Evolutionary conservation across 495 filamentous ascomycete species (phyloP), one percentile per base, ranked within the genome.

Genomic region (Eremomyces bilateralis): DNA sequence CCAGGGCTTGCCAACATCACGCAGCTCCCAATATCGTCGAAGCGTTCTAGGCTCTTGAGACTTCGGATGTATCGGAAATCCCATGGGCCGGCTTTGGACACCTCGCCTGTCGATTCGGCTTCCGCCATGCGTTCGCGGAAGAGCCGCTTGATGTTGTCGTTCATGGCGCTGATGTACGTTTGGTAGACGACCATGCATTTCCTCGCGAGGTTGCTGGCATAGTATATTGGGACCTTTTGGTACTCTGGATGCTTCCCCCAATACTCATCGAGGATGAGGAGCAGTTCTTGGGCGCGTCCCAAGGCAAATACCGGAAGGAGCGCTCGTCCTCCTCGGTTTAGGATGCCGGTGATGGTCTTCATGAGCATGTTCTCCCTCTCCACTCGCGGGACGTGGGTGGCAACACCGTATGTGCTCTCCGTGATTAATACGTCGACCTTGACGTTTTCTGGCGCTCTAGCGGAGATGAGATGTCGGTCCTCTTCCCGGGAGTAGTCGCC

Each of bases 101-200:
- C 75, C 27, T 73, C 76, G 3, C 60, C 60, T 15, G 67, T 65
- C 2, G 70, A 70, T 54, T 88, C 82, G 25, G 80, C 79, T 53
- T 92, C 80, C 3, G 75, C 77, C 71, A 83, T 79, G 19, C 79
- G 67, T 48, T 85, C 75, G 15, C 77, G 64, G 57, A 90, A 91
- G 4, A 88, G 64, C 2, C 77, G 67, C 48, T 91, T 93, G 56
- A 97, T 95, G 45, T 92, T 94, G 51, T 93, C 85, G 50, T 97
- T 97, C 88, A 97, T 97, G 18, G 82, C 79, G 35, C 79, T 76
- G 39, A 93, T 77, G 48, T 94, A 95, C 1, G 88, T 97, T 53
- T 94, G 85, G 48, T 97, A 97, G 4, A 97, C 83, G 13, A 92
- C 68, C 88, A 97, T 97, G 50, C 88, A 97, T 53, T 91, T 88